phyloP scores from a whole-genome alignment of 1,284 basidiomycete species.

The Rugosomyces carneus region DNA sequence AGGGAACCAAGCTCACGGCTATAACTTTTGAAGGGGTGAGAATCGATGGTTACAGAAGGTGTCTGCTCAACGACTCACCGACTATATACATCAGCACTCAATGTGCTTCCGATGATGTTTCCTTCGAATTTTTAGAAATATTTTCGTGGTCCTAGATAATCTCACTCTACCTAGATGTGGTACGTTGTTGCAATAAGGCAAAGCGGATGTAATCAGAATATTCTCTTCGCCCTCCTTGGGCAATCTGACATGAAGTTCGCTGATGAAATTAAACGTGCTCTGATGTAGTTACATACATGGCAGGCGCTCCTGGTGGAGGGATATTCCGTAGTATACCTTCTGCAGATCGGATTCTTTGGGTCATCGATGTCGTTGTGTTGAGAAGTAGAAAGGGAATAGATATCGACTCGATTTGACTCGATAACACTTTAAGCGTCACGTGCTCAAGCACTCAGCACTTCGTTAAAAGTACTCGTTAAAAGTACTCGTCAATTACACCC shows the following conservation, averaged over 20 bases:
- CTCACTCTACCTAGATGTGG: constrained; percentile 81
- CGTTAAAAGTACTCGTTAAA: no score
- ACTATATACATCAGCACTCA: constrained; percentile 96
- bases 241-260: constrained; percentile 42
- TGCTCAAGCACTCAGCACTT: no score
- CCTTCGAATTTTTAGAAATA: constrained; percentile 38
- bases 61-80: constrained; percentile 49
- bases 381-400: constrained; percentile 4
- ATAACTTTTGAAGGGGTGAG: constrained; percentile 40
- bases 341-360: constrained; percentile 59
- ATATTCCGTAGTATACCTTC: constrained; percentile 56
- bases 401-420: neutral
- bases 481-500: no score
- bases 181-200: constrained; percentile 99
- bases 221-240: constrained; percentile 84
- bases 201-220: constrained; percentile 89
- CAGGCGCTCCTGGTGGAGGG: constrained; percentile 41
- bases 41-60: constrained; percentile 11
- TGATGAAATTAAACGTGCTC: constrained; percentile 16
- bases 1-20: constrained; percentile 43
- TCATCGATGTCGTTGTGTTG: constrained; percentile 32
- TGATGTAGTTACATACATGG: constrained; percentile 33
- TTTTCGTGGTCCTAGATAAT: neutral
- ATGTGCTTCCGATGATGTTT: constrained; percentile 95
- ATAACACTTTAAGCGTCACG: no score